These are phyloP conservation scores for Candida rishiriensis DNA, from an alignment of 805 yeast genomes.

Conservation along the genomic window DNA sequence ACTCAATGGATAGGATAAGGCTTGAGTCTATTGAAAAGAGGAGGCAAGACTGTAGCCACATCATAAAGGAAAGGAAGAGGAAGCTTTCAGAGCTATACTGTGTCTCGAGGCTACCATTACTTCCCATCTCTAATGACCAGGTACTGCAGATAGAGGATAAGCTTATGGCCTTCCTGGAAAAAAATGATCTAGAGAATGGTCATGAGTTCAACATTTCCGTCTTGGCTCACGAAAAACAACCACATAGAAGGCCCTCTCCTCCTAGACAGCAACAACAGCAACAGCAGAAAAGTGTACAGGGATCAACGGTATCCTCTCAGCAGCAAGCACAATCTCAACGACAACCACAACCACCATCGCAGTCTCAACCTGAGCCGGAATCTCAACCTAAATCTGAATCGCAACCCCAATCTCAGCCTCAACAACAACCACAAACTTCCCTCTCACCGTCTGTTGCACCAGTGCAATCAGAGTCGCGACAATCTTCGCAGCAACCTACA, in stretches of 20 bases:
- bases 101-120: slow-evolving; percentile 47
- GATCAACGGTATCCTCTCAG: background rate
- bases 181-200: slow-evolving; percentile 49
- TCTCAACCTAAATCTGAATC: background rate
- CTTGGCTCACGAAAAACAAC: slow-evolving; percentile 31
- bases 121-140: slow-evolving; percentile 37
- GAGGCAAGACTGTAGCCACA: slow-evolving; percentile 36
- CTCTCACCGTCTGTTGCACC: background rate
- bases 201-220: slow-evolving; percentile 33
- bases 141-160: slow-evolving; percentile 36
- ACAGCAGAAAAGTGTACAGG: slow-evolving; percentile 1
- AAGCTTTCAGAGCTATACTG: slow-evolving; percentile 60
- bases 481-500: background rate
- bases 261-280: slow-evolving; percentile 18
- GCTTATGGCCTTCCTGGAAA: slow-evolving; percentile 42
- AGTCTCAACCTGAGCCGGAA: background rate
- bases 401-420: slow-evolving; percentile 1
- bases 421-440: background rate
- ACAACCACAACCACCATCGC: background rate
- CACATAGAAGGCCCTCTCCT: slow-evolving; percentile 24
- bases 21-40: slow-evolving; percentile 42
- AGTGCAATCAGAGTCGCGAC: background rate
- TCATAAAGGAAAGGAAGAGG: slow-evolving; percentile 49
- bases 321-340: slow-evolving; percentile 4
- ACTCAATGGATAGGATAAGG: slow-evolving; percentile 38